Evolutionary conservation across 306 rosid species (phyloP).

Genomic region (Vigna angularis): DNA sequence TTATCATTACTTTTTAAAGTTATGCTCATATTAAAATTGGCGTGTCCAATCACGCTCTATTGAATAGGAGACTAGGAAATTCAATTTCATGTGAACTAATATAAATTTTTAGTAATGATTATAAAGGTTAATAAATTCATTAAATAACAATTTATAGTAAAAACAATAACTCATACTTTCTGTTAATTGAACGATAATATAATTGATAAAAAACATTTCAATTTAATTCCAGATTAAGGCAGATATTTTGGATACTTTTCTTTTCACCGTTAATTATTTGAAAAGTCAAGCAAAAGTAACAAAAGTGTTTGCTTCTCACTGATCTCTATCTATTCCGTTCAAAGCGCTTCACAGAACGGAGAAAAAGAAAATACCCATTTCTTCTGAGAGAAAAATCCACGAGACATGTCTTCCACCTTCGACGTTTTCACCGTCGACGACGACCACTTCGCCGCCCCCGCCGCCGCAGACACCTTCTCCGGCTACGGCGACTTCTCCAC

Average conservation of each 20-base stretch:
- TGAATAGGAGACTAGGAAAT: neutral
- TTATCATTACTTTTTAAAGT: neutral
- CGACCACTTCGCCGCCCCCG: constrained; percentile 52
- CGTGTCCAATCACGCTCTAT: neutral
- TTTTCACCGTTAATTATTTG: constrained; percentile 55
- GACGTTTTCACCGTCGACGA: constrained; percentile 76
- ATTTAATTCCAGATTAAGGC: no score
- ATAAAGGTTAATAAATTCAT: no score
- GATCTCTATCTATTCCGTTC: neutral
- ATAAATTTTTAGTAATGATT: neutral
- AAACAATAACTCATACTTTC: no score
- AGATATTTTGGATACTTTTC: neutral
- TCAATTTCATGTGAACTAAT: neutral
- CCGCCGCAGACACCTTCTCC: constrained; percentile 57
- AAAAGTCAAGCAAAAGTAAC: constrained; percentile 26
- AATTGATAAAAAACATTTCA: no score
- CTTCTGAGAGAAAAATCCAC: constrained; percentile 34
- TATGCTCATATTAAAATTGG: neutral
- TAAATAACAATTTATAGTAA: no score
- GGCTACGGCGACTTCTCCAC: constrained; percentile 69
- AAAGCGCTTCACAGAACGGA: constrained; percentile 35
- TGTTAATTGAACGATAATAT: no score
- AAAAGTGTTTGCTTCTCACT: neutral
- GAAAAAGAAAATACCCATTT: neutral
- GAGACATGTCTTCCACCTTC: constrained; percentile 77